phyloP scores from a whole-genome alignment of 2,329 filamentous ascomycete genomes.

The Corynespora cassiicola region DNA sequence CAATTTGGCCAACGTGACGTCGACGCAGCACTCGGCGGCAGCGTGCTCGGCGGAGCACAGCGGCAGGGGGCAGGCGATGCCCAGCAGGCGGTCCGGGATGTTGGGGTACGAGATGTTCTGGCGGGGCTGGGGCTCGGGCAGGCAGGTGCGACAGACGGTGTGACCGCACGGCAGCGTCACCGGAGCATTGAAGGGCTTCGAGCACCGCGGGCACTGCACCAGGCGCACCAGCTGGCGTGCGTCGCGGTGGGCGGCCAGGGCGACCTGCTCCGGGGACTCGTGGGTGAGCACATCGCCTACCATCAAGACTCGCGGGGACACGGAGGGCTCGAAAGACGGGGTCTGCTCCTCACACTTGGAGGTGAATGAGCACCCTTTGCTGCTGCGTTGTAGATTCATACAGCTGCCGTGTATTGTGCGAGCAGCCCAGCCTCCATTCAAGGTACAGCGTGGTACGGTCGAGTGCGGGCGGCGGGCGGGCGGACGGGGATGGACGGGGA shows the following conservation, averaged over 20 bases:
- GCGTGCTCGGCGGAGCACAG: constrained; percentile 76
- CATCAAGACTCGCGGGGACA: constrained; percentile 49
- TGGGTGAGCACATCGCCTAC: constrained; percentile 42
- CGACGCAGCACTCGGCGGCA: constrained; percentile 74
- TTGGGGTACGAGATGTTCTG: constrained; percentile 80
- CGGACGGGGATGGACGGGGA: constrained; percentile 13
- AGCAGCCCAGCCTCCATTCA: constrained; percentile 24
- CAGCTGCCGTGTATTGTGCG: constrained; percentile 24
- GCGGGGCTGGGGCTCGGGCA: constrained; percentile 71
- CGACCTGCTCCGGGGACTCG: constrained; percentile 41
- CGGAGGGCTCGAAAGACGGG: constrained; percentile 33
- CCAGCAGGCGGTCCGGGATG: constrained; percentile 68
- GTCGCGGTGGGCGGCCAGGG: constrained; percentile 59
- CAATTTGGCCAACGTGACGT: constrained; percentile 79
- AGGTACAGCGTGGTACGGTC: constrained; percentile 16
- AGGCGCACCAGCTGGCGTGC: constrained; percentile 72
- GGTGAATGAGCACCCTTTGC: constrained; percentile 40
- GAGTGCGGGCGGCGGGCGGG: constrained; percentile 6
- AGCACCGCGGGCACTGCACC: constrained; percentile 80
- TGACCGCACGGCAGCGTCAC: constrained; percentile 83
- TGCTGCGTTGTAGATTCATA: constrained; percentile 43
- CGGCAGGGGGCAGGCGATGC: constrained; percentile 75
- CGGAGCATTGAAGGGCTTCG: constrained; percentile 69
- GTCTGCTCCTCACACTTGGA: constrained; percentile 39
- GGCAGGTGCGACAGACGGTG: constrained; percentile 75